Base-by-base conservation (phyloP, 768 basidiomycete genomes). In the Hygrophoropsis aurantiaca region DNA sequence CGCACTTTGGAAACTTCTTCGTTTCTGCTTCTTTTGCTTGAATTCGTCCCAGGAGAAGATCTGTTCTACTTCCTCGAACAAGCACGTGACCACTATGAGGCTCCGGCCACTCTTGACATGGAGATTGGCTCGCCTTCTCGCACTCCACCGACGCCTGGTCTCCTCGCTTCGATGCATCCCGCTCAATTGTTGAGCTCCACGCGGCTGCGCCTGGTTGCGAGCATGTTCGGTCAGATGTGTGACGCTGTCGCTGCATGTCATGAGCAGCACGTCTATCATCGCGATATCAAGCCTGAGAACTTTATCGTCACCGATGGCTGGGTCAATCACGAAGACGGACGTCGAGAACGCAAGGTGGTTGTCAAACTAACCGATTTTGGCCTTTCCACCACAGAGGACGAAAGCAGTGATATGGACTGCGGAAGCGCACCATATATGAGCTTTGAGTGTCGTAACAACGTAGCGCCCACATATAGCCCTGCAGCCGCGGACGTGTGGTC, bases 181-280 rank as follows among this genome's bases (percentile, higher is more conserved):
- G 76, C 81, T 24, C 86, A 92, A 53, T 74, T 97, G 25, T 85
- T 99, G 44, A 90, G 90, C 21, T 81, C 83, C 46, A 87, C 86
- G 33, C 87, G 95, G 48, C 81, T 99, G 23, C 87, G 90, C 13
- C 82, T 99, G 55, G 93, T 99, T 60, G 84, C 94, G 3, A 87
- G 90, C 63, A 99, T 99, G 95, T 98, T 99, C 68, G 75, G 82
- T 16, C 97, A 98, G 71, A 99, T 99, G 95, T 98, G 95, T 63
- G 91, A 94, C 53, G 94, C 95, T 36, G 94, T 99, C 11, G 90
- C 91, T 3, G 83, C 87, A 5, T 97, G 95, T 69, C 95, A 99
- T 63, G 85, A 85, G 15, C 83, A 86, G 51, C 85, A 85, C 30
- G 89, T 99, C 51, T 92, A 86, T 62, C 95, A 99, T 64, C 84